Evolutionary conservation across 2,329 filamentous ascomycete species (phyloP), one percentile per base, ranked within the genome.

Genomic region (Alternaria novae-zelandiae): DNA sequence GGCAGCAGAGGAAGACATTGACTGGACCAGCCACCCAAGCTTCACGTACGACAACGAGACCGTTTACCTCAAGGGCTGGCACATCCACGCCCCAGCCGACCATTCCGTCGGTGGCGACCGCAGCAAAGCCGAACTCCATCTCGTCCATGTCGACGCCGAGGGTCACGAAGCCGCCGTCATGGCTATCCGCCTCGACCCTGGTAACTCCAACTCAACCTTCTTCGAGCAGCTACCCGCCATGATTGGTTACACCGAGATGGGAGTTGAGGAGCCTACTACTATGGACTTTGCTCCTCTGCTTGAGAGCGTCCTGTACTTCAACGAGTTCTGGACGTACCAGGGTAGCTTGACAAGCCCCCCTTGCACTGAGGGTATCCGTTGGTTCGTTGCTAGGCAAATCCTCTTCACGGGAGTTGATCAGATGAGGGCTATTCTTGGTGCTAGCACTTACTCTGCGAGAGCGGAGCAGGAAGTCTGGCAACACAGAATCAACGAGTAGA

Each of bases 61-160:
- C 1, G 77, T 83, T 21, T 86, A 84, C 69, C 76, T 86, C 9
- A 79, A 75, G 44, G 83, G 83, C 50, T 86, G 83, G 83, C 85
- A 86, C 74, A 82, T 85, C 53, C 85, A 86, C 68, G 70, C 83
- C 0, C 84, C 85, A 0, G 83, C 83, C 6, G 84, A 86, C 60
- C 85, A 86, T 70, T 77, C 79, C 3, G 78, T 86, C 5, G 75
- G 80, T 50, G 81, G 81, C 32, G 74, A 79, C 41, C 79, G 80
- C 36, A 76, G 79, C 36, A 83, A 81, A 63, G 82, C 83, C 36
- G 84, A 86, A 66, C 72, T 86, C 20, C 84, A 86, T 70, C 77
- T 84, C 41, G 84, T 86, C 3, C 83, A 85, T 64, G 81, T 81
- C 56, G 80, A 83, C 61, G 76, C 74, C 9, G 64, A 72, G 0